Evolutionary conservation across 495 filamentous ascomycete species (phyloP).

Genomic region (Coniosporium apollinis): DNA sequence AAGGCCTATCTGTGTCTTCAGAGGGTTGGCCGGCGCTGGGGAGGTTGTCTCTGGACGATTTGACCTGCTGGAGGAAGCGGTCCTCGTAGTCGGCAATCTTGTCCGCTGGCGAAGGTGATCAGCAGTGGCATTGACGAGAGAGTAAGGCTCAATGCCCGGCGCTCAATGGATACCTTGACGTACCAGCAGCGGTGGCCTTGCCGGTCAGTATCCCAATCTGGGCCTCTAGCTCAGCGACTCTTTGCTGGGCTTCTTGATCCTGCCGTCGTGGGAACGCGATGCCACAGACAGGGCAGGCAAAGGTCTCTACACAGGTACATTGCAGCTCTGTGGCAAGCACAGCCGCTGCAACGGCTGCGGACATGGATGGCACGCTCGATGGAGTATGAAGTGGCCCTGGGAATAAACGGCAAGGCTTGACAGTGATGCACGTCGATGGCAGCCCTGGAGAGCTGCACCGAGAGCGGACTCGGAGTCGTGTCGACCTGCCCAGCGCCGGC

Average conservation of each 20-base stretch:
- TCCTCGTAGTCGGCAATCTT: conserved; percentile 80
- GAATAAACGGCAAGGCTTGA: too few relatives aligned
- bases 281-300: conserved; percentile 32
- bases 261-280: conserved; percentile 21
- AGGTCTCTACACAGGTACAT: too few relatives aligned
- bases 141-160: not conserved
- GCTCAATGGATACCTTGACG: conserved; percentile 10
- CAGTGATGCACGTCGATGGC: too few relatives aligned
- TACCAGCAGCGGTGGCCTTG: conserved; percentile 64
- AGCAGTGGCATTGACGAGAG: conserved; percentile 1
- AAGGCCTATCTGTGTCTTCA: not conserved
- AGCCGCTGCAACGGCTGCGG: too few relatives aligned
- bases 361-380: too few relatives aligned
- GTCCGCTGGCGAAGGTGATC: conserved; percentile 3
- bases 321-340: too few relatives aligned
- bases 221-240: conserved; percentile 65
- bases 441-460: too few relatives aligned
- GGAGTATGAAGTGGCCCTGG: too few relatives aligned
- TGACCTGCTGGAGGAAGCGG: conserved; percentile 54
- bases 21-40: conserved; percentile 1
- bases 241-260: conserved; percentile 38
- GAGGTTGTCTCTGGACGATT: conserved; percentile 22
- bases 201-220: conserved; percentile 58
- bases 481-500: too few relatives aligned
- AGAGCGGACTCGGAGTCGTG: too few relatives aligned